Conservation (phyloP, 805 yeast genomes). For the Ogataea pini region DNA sequence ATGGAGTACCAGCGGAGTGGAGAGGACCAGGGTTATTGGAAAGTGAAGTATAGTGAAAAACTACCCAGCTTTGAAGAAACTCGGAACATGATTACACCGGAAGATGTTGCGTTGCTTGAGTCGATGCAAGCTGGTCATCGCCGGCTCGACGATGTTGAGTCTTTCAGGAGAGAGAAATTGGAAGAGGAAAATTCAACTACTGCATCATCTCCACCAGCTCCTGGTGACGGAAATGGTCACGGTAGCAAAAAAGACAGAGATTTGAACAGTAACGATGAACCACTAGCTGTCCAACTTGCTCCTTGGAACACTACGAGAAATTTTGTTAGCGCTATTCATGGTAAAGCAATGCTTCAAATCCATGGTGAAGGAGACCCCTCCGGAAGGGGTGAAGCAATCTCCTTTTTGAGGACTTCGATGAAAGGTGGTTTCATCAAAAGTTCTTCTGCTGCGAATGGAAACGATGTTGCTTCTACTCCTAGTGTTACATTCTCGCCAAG, state of each 20-base stretch:
- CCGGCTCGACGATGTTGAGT: slow-evolving; percentile 75
- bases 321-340: slow-evolving; percentile 90
- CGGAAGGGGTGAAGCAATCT: slow-evolving; percentile 85
- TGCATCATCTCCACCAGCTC: not conserved
- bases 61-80: slow-evolving; percentile 77
- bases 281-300: slow-evolving; percentile 80
- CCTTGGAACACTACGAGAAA: slow-evolving; percentile 95
- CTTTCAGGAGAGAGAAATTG: slow-evolving; percentile 44
- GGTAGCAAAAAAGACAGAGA: slow-evolving; percentile 27
- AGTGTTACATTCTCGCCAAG: slow-evolving; percentile 18
- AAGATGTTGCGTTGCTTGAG: slow-evolving; percentile 82
- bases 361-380: slow-evolving; percentile 96
- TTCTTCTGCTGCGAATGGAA: slow-evolving; percentile 18
- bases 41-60: slow-evolving; percentile 65
- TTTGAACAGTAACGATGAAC: slow-evolving; percentile 49
- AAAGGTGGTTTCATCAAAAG: slow-evolving; percentile 75
- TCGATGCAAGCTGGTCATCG: slow-evolving; percentile 95
- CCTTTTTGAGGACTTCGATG: slow-evolving; percentile 88
- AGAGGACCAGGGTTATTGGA: slow-evolving; percentile 94
- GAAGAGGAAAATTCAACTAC: slow-evolving; percentile 19
- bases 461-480: slow-evolving; percentile 17
- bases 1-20: slow-evolving; percentile 97
- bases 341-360: slow-evolving; percentile 93
- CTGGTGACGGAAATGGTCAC: not conserved
- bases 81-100: slow-evolving; percentile 85